Evolutionary conservation across 352 stramenopile species (phyloP).

Genomic region (Pythium rhizo-oryzae): DNA sequence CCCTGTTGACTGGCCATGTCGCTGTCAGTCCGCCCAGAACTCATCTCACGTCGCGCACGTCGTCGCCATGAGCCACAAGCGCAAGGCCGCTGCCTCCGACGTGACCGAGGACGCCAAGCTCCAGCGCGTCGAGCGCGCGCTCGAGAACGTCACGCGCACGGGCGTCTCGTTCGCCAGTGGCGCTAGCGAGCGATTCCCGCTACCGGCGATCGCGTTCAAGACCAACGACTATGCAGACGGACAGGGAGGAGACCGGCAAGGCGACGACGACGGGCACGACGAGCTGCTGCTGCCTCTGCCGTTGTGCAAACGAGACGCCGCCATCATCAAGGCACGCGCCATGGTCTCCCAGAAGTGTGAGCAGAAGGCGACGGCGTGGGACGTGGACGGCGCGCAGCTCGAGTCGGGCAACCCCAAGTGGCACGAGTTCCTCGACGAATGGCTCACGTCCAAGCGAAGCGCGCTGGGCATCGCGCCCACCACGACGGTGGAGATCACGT

Average conservation of each 20-base stretch:
- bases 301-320: not conserved
- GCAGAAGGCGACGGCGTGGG: not conserved
- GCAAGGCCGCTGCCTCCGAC: not conserved
- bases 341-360: conserved; percentile 15
- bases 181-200: not conserved
- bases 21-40: too few relatives aligned
- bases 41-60: too few relatives aligned
- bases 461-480: conserved; percentile 3
- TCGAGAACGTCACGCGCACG: not conserved
- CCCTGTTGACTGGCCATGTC: too few relatives aligned
- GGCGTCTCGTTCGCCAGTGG: not conserved
- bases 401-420: not conserved
- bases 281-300: conserved; percentile 12
- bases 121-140: not conserved
- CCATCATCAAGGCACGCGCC: not conserved
- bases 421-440: not conserved
- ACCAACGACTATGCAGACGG: not conserved
- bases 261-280: not conserved
- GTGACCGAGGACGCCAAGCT: not conserved
- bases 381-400: conserved; percentile 14
- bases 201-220: conserved; percentile 5
- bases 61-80: not conserved
- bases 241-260: not conserved
- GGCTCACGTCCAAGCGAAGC: not conserved
- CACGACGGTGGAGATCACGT: not conserved